Percentiles rank a stretch among this genome's conserved stretches.
phyloP scores from a whole-genome alignment of 164 flowering plant species.

The Santalum album region DNA sequence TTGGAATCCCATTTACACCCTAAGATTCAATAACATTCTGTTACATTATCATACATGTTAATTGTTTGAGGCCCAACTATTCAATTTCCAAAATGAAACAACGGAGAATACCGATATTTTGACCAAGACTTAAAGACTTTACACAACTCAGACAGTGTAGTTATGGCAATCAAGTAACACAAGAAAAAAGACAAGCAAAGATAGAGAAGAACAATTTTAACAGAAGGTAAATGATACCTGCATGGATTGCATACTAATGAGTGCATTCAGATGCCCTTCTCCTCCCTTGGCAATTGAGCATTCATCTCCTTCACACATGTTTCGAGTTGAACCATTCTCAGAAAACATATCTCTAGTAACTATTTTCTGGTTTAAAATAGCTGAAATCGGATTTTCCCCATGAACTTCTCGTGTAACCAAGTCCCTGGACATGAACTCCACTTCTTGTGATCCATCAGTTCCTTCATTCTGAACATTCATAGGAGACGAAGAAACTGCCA shows the following conservation, averaged over 20 bases:
- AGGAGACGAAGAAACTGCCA: conserved; percentile 21
- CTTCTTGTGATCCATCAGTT: conserved; percentile 6
- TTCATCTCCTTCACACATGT: conserved; percentile 13
- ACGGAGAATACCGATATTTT: neutral
- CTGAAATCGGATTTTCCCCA: conserved; percentile 1
- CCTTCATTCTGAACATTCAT: conserved; percentile 13
- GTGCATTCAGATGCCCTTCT: conserved; percentile 10
- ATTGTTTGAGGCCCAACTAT: neutral
- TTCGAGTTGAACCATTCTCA: conserved; percentile 6
- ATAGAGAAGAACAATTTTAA: neutral
- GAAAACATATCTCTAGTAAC: neutral
- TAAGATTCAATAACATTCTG: conserved; percentile 25
- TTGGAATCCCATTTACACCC: conserved; percentile 15
- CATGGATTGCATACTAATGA: conserved; percentile 9
- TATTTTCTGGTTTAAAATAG: neutral
- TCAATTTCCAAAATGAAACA: neutral
- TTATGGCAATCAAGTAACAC: too few species aligned
- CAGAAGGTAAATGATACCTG: conserved; percentile 15
- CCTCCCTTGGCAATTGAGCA: conserved; percentile 12
- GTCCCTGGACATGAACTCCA: conserved; percentile 11
- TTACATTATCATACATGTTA: conserved; percentile 3
- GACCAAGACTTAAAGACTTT: neutral
- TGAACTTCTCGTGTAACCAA: neutral
- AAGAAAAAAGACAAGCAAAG: neutral
- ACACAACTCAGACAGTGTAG: neutral